Base-by-base conservation (phyloP, 2,329 filamentous ascomycete species). In the Pseudogymnoascus verrucosus region DNA sequence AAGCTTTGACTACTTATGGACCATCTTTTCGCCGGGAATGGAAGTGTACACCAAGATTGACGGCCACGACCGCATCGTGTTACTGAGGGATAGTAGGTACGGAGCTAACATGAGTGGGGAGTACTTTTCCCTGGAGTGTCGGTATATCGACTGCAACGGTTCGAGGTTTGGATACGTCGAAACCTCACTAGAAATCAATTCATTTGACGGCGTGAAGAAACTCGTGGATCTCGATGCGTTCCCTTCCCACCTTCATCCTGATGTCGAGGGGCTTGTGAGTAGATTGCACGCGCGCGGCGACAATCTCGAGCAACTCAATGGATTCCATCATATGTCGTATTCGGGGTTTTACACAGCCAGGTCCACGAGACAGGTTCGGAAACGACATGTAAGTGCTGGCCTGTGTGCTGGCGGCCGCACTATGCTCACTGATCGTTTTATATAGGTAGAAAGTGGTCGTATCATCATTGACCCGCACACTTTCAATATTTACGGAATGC, bases 1-100 rank as follows among this genome's bases (percentile, higher is more conserved):
- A 69, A 76, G 73, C 3, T 80, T 76, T 64, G 71, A 76, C 16
- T 70, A 75, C 51, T 70, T 80, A 1, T 80, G 78, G 78, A 78
- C 76, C 10, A 64, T 68, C 12, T 68, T 67, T 61, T 36, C 62
- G 2, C 66, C 66, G 12, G 66, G 62, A 60, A 69, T 60, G 60
- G 68, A 66, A 26, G 54, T 65, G 2, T 66, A 71, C 51, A 66
- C 62, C 19, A n/a, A 65, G 40, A 39, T 68, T 68, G 60, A 64
- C 63, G 23, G 65, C 28, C 65, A 66, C 26, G 66, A 67, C 40
- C 63, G 65, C 11, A 59, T 66, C 14, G 12, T 66, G 1, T 36
- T 23, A 60, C 40, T 66, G 14, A 64, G 65, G 57, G 69, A 69
- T 40, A 69, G 67, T 60, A 62, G 65, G 2, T 72, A 72, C 63